Evolutionary conservation across 768 basidiomycete genomes (phyloP).

Genomic region (Calocybe gangraenosa): DNA sequence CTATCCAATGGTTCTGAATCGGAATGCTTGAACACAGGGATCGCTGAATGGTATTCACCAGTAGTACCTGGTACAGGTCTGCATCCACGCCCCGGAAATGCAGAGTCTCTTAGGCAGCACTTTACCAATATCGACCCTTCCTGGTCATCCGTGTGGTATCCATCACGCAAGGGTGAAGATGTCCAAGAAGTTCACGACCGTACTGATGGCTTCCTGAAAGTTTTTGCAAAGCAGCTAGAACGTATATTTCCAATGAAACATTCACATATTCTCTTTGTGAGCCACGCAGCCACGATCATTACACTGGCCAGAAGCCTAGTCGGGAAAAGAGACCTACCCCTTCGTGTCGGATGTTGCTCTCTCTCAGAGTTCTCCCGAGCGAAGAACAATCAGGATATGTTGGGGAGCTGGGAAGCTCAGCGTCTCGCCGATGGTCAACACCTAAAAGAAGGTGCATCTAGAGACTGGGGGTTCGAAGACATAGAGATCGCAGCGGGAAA

Average conservation of each 20-base stretch:
- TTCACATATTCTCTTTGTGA: constrained; percentile 55
- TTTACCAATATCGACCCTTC: constrained; percentile 61
- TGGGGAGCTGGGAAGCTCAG: constrained; percentile 44
- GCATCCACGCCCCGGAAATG: constrained; percentile 68
- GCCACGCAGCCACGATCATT: constrained; percentile 75
- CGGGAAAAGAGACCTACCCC: constrained; percentile 44
- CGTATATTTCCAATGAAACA: constrained; percentile 37
- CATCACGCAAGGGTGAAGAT: constrained; percentile 71
- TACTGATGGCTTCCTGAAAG: constrained; percentile 42
- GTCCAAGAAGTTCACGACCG: constrained; percentile 61
- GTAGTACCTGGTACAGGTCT: constrained; percentile 62
- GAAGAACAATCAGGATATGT: constrained; percentile 18
- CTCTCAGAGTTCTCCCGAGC: constrained; percentile 51
- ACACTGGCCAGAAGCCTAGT: constrained; percentile 57
- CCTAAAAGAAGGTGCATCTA: constrained; percentile 50
- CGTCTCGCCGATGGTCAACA: constrained; percentile 54
- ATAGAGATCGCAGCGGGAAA: constrained; percentile 56
- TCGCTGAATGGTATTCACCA: constrained; percentile 80
- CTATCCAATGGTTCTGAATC: no score
- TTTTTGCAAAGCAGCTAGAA: constrained; percentile 50
- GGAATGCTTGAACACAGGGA: no score
- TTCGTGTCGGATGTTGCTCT: constrained; percentile 76
- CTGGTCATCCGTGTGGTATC: constrained; percentile 64
- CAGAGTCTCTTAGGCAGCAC: constrained; percentile 46
- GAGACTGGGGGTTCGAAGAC: constrained; percentile 85